Evolutionary conservation across 179 eudicot genomes (phyloP), one percentile per base, ranked within the genome.

Genomic region (Kewa caespitosa): DNA sequence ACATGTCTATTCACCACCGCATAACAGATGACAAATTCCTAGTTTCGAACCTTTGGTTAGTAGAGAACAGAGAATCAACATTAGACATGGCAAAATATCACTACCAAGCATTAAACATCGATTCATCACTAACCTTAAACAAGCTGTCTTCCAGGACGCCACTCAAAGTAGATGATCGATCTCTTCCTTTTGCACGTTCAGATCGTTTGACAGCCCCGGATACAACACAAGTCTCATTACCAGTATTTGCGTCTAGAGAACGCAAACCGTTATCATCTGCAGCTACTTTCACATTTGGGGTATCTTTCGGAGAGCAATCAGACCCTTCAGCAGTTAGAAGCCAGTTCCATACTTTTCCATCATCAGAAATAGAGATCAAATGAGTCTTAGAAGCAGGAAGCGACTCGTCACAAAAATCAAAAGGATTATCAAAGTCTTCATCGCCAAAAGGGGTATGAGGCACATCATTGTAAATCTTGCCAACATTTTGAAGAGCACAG

Each of bases 331-430:
- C 85, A 71, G 97, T 85, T 62, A 95, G 76, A 76, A 93, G 97
- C 99, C 99, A 95, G 72, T 91, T 93, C 99, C 99, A 95, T 72
- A 95, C 85, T 78, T 88, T 95, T 61, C 99, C 99, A 83, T 95
- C 99, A 82, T 95, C 98, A 78, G 99, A 86, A 75, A 95, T 85
- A 67, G 97, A 89, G 80, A 93, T 70, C 84, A 95, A 80, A 85
- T 89, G 91, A 68, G 88, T 87, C 80, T 91, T 93, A 33, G 97
- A 90, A 74, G 90, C 74, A 13, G 89, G 80, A 81, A 76, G 82
- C 23, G 93, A 82, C 74, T 89, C 97, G 50, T 91, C 92, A 82
- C 80, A 73, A 83, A 89, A 87, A 78, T 90, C 96, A 73, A 91
- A 85, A 74, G 91, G 96, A 74, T 80, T 89, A 65, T 91, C 85